These are phyloP conservation scores for Claviceps spartinae DNA, from an alignment of 2,329 filamentous ascomycete species.

Conservation along the genomic window DNA sequence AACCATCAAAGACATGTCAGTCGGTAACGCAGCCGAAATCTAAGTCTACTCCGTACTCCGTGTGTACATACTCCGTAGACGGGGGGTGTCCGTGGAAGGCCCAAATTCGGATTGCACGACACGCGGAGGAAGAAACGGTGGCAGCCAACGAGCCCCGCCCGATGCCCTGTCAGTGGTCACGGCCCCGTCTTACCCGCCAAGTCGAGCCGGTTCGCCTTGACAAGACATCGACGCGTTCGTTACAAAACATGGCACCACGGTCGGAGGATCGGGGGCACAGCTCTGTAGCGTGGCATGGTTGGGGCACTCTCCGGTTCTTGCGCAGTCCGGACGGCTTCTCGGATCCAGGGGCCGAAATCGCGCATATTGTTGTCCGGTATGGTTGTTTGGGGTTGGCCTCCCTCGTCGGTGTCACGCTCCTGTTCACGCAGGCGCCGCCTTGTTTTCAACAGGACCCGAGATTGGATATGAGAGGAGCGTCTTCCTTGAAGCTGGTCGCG, in stretches of 20 bases:
- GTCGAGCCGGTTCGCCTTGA: neutral
- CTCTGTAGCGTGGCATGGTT: neutral
- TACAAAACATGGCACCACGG: neutral
- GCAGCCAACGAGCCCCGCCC: neutral
- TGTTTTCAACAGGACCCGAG: neutral
- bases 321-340: neutral
- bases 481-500: neutral
- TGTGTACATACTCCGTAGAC: neutral
- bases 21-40: constrained; percentile 5
- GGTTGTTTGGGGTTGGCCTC: neutral
- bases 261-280: neutral
- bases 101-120: neutral
- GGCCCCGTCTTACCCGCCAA: neutral
- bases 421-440: neutral
- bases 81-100: neutral
- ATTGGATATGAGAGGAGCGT: neutral
- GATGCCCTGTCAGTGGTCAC: neutral
- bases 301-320: neutral
- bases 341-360: neutral
- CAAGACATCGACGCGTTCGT: neutral
- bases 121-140: neutral
- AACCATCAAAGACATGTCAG: neutral
- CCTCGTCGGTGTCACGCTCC: neutral
- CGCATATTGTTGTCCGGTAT: neutral
- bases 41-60: neutral